Evolutionary conservation across 345 rosid species (phyloP).

Genomic region (Euphorbia peplus): DNA sequence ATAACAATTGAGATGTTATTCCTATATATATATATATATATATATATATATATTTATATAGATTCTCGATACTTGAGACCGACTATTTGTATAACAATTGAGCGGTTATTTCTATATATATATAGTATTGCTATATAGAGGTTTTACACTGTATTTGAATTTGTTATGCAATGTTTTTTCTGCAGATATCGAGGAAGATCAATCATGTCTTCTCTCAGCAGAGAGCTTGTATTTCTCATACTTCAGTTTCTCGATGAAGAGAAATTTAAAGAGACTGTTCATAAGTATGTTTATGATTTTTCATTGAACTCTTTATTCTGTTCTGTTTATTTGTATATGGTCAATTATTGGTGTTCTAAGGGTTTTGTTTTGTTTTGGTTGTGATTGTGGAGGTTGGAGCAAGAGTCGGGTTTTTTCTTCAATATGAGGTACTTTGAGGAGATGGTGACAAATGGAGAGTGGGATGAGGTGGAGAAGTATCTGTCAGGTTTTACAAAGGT

Average conservation of each 20-base stretch:
- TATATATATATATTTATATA: too few relatives aligned
- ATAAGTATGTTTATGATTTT: slow-evolving; percentile 40
- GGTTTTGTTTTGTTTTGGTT: slow-evolving; percentile 4
- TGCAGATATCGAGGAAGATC: slow-evolving; percentile 1
- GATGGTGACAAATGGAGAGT: slow-evolving; percentile 82
- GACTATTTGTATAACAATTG: too few relatives aligned
- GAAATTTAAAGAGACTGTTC: slow-evolving; percentile 75
- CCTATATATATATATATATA: too few relatives aligned
- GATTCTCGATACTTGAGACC: too few relatives aligned
- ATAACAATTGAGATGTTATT: too few relatives aligned
- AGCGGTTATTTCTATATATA: too few relatives aligned
- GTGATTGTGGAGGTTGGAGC: slow-evolving; percentile 58
- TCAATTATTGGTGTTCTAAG: not conserved
- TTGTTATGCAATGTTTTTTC: too few relatives aligned
- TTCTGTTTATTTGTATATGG: not conserved
- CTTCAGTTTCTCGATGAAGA: slow-evolving; percentile 90
- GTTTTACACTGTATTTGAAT: too few relatives aligned
- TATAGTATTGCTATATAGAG: too few relatives aligned
- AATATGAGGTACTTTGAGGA: slow-evolving; percentile 85
- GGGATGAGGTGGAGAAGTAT: slow-evolving; percentile 89
- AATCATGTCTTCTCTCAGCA: slow-evolving; percentile 74
- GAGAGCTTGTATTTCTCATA: slow-evolving; percentile 83
- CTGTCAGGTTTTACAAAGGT: slow-evolving; percentile 76
- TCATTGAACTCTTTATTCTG: not conserved
- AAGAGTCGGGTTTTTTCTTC: slow-evolving; percentile 83